phyloP scores from a whole-genome alignment of 331 rosid species.

The Telfairia occidentalis region DNA sequence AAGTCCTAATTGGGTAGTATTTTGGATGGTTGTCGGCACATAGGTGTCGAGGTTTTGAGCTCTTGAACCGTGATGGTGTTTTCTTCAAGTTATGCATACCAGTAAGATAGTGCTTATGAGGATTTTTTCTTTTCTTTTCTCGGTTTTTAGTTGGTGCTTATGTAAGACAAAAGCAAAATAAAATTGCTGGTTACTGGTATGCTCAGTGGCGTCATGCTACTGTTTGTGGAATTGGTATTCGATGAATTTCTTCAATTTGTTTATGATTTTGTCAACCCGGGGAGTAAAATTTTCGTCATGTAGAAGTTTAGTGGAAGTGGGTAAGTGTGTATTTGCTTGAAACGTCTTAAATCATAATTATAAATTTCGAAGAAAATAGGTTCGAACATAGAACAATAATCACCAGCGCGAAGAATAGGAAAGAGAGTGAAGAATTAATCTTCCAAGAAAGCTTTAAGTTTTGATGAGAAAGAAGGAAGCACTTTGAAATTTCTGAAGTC shows the following conservation, averaged over 20 bases:
- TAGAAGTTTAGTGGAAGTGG: neutral
- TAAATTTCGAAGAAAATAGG: neutral
- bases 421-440: neutral
- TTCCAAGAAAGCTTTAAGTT: neutral
- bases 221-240: neutral
- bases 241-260: neutral
- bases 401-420: neutral
- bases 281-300: neutral
- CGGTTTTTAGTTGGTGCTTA: neutral
- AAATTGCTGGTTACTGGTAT: neutral
- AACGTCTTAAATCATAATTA: neutral
- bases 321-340: neutral
- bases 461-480: neutral
- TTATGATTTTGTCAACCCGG: neutral
- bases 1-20: neutral
- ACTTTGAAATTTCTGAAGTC: neutral
- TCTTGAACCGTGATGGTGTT: neutral
- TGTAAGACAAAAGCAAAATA: neutral
- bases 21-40: neutral
- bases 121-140: neutral
- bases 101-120: neutral
- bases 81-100: neutral
- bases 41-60: neutral
- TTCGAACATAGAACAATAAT: neutral
- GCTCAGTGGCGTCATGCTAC: neutral